A percentile compares a stretch with the other conserved stretches of the same genome.
Conservation (phyloP, 805 yeast genomes). For the Ogataea haglerorum region DNA sequence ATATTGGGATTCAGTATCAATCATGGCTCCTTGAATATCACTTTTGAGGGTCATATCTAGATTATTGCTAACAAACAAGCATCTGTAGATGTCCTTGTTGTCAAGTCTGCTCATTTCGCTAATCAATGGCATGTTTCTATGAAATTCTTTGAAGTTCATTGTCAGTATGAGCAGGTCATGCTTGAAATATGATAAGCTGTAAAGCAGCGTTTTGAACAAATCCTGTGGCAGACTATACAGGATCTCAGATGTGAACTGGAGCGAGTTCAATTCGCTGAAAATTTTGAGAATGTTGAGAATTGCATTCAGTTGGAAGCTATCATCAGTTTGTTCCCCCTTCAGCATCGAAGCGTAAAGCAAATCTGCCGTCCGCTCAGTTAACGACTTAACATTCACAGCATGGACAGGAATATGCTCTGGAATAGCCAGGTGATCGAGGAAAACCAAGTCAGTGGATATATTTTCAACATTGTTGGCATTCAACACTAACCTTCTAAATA, state of each 20-base stretch:
- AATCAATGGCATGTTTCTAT: constrained; percentile 11
- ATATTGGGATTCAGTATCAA: constrained; percentile 11
- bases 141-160: constrained; percentile 22
- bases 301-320: constrained; percentile 36
- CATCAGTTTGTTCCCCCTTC: constrained; percentile 17
- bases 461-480: constrained; percentile 28
- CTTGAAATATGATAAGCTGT: constrained; percentile 16
- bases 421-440: constrained; percentile 28
- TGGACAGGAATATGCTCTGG: constrained; percentile 34
- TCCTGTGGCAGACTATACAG: constrained; percentile 29
- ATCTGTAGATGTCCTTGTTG: constrained; percentile 14
- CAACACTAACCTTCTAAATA: constrained; percentile 24
- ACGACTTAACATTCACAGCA: constrained; percentile 54
- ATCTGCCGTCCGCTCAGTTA: constrained; percentile 68
- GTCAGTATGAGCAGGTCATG: constrained; percentile 26
- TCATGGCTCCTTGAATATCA: neutral
- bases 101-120: constrained; percentile 8
- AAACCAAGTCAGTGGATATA: constrained; percentile 29
- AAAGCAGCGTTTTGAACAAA: constrained; percentile 21
- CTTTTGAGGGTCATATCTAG: constrained; percentile 12
- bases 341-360: constrained; percentile 58
- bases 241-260: constrained; percentile 32
- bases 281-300: constrained; percentile 32
- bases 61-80: constrained; percentile 29
- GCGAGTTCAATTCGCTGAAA: constrained; percentile 29